Base-by-base conservation (phyloP, 805 yeast genomes). In the Teunomyces kruisii region DNA sequence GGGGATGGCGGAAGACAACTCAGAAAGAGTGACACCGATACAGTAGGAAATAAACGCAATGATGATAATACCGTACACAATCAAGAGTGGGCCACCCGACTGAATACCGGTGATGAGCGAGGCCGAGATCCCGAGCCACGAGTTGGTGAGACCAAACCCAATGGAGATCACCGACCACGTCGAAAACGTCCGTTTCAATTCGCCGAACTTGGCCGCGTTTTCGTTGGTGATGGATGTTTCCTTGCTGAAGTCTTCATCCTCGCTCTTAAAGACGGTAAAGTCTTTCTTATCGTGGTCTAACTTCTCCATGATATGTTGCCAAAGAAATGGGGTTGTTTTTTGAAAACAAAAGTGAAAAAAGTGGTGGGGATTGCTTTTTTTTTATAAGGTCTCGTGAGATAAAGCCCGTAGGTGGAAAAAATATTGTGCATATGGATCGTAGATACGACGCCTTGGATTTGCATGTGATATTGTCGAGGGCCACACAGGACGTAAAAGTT, bases 121-220 rank as follows among this genome's bases (percentile, higher is more conserved):
- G 4, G 74, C 68, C 12, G 68, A 61, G 40, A 70, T 67, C 12
- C 76, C 75, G 37, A 67, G 62, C 75, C 75, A 70, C 19, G 72
- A 66, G 61, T 70, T 69, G 40, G 75, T 70, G 46, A 70, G 58
- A 12, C 71, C 71, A 53, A 70, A 70, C 8, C 75, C 74, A 48
- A 70, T 63, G 10, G 69, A 70, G 12, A 70, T 59, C 26, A 70
- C 61, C 2, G 72, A 67, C 60, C 65, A 70, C 19, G 68, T 62
- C 1, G 71, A 65, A 42, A 70, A 70, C 19, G 67, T 68, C 50
- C 74, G 58, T 32, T 59, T 59, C 42, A 62, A 61, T 48, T 62
- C 70, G 12, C 53, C 50, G 7, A 31, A 33, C 19, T 22, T 35
- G 19, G 37, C 31, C 4, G n/a, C 26, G 14, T 35, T 35, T 15